Evolutionary conservation across 169 alveolate genomes (phyloP).

Genomic region (Eimeria acervulina): DNA sequence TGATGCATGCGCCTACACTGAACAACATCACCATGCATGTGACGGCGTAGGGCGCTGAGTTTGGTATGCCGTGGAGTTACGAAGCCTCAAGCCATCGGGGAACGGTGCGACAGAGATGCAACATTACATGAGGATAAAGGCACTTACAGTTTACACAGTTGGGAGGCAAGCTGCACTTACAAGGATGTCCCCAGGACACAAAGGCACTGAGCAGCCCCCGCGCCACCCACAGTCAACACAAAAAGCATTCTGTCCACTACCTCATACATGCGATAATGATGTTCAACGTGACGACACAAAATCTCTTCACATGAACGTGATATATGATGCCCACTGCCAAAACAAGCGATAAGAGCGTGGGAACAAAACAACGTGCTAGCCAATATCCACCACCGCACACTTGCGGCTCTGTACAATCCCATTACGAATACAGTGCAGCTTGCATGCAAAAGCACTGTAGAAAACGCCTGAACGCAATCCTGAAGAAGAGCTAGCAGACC

Average conservation of each 20-base stretch:
- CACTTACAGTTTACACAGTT: neutral
- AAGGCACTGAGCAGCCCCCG: conserved; percentile 27
- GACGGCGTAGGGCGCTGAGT: conserved; percentile 39
- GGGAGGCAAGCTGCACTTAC: neutral
- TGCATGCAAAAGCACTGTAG: neutral
- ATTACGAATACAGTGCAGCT: neutral
- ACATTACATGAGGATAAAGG: neutral
- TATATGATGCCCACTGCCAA: conserved; percentile 48
- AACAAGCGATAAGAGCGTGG: conserved; percentile 29
- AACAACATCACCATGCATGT: neutral
- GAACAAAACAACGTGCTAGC: conserved; percentile 30
- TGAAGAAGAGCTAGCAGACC: neutral
- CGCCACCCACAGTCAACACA: conserved; percentile 37
- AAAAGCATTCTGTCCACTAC: conserved; percentile 30
- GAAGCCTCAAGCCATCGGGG: neutral
- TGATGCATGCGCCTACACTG: conserved; percentile 15
- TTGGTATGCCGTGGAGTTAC: neutral
- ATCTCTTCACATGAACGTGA: neutral
- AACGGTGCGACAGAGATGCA: neutral
- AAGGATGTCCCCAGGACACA: neutral
- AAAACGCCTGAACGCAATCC: neutral
- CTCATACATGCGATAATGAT: conserved; percentile 40
- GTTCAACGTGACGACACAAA: neutral
- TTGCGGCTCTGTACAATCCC: conserved; percentile 62
- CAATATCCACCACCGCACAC: conserved; percentile 60